These are phyloP conservation scores for Saccharomycopsis schoenii DNA, from an alignment of 805 yeast species.

Conservation along the genomic window DNA sequence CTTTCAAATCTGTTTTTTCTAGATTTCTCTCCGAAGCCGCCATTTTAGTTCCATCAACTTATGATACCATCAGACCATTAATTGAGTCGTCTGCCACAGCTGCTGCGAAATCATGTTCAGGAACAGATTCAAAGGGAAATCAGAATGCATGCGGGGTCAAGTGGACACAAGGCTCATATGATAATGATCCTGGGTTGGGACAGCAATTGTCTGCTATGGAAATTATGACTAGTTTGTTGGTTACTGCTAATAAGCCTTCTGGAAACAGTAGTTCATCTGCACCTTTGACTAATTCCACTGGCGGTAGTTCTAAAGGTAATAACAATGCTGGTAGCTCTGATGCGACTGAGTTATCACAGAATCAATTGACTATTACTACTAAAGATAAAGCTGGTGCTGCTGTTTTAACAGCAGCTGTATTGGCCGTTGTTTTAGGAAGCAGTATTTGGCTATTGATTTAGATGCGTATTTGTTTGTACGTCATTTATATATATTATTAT, in stretches of 20 bases:
- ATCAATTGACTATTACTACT: conserved; percentile 38
- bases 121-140: conserved; percentile 40
- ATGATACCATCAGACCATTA: conserved; percentile 35
- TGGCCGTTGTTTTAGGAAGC: conserved; percentile 52
- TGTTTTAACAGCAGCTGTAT: conserved; percentile 65
- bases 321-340: conserved; percentile 32
- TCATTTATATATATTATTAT: neutral
- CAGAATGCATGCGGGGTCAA: conserved; percentile 48
- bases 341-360: conserved; percentile 22
- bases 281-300: conserved; percentile 27
- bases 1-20: conserved; percentile 62
- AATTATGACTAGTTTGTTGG: conserved; percentile 38
- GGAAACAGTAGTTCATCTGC: neutral
- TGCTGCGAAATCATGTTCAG: conserved; percentile 72
- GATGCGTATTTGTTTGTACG: neutral
- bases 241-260: conserved; percentile 21
- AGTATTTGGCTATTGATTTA: conserved; percentile 70
- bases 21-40: conserved; percentile 58
- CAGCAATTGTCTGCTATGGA: conserved; percentile 79
- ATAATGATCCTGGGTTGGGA: conserved; percentile 65
- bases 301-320: conserved; percentile 49
- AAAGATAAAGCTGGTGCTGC: conserved; percentile 89
- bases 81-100: conserved; percentile 48
- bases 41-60: conserved; percentile 46
- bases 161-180: conserved; percentile 59